A percentile compares a stretch with the other conserved stretches of the same genome.
phyloP scores from a whole-genome alignment of 495 filamentous ascomycete species.

The Terfezia claveryi region DNA sequence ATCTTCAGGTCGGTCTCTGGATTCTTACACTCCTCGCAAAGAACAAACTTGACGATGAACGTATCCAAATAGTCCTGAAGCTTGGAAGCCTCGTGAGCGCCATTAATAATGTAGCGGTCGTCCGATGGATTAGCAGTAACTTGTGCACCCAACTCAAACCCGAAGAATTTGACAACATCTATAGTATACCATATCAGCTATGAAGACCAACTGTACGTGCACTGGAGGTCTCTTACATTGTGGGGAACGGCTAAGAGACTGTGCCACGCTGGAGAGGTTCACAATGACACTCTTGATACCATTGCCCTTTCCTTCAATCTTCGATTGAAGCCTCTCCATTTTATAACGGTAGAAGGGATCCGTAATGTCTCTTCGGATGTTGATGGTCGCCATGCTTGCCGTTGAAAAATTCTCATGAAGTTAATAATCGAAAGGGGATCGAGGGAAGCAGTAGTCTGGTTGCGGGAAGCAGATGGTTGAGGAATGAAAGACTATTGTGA shows the following conservation, averaged over 20 bases:
- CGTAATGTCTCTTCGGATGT: conserved; percentile 94
- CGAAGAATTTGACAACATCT: conserved; percentile 97
- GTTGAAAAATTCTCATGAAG: conserved; percentile 11
- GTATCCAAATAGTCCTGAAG: conserved; percentile 96
- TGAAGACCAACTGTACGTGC: too few relatives aligned
- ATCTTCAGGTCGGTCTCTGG: conserved; percentile 76
- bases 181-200: conserved; percentile 7
- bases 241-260: conserved; percentile 77
- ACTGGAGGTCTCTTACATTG: conserved; percentile 27
- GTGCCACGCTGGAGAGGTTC: conserved; percentile 87
- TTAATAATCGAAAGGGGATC: not conserved
- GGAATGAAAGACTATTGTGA: too few relatives aligned
- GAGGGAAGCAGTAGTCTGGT: too few relatives aligned
- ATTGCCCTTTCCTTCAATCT: conserved; percentile 98
- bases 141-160: conserved; percentile 93
- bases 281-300: conserved; percentile 92
- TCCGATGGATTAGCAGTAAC: conserved; percentile 92
- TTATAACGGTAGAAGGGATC: conserved; percentile 99
- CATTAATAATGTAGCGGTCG: conserved; percentile 99
- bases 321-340: conserved; percentile 95
- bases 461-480: too few relatives aligned
- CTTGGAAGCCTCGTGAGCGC: conserved; percentile 84
- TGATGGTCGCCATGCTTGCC: conserved; percentile 71
- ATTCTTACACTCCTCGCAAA: conserved; percentile 99
- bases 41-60: conserved; percentile 93